Evolutionary conservation across 1,284 basidiomycete genomes (phyloP).

Genomic region (Stereum hirsutum): DNA sequence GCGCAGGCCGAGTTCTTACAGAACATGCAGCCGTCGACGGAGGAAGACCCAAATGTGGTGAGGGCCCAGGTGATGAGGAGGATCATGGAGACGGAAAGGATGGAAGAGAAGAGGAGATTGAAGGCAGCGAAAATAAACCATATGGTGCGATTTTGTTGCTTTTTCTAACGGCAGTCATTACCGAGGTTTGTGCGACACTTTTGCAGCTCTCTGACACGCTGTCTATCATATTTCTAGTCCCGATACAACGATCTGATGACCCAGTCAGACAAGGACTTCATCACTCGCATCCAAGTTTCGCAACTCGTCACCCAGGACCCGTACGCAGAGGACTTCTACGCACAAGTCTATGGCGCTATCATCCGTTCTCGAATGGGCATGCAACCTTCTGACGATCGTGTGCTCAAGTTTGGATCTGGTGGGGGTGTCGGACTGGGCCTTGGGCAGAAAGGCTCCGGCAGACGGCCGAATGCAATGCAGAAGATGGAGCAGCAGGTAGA

Average conservation of each 20-base stretch:
- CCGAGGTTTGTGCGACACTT: slow-evolving; percentile 1
- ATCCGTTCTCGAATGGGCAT: slow-evolving; percentile 71
- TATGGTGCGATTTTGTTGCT: slow-evolving; percentile 45
- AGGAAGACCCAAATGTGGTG: slow-evolving; percentile 60
- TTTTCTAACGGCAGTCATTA: background rate
- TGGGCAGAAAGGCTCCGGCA: slow-evolving; percentile 52
- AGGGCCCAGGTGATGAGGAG: slow-evolving; percentile 74
- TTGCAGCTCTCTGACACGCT: too few relatives aligned
- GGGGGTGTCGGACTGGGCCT: slow-evolving; percentile 78
- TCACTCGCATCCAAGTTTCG: slow-evolving; percentile 97
- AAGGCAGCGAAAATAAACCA: slow-evolving; percentile 81
- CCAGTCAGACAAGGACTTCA: slow-evolving; percentile 98
- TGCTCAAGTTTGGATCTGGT: slow-evolving; percentile 74
- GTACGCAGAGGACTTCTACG: slow-evolving; percentile 97
- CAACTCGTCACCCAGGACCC: slow-evolving; percentile 96
- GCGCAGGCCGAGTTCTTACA: slow-evolving; percentile 59
- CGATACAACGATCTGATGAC: slow-evolving; percentile 98
- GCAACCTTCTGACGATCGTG: slow-evolving; percentile 58
- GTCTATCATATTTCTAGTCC: slow-evolving; percentile 60
- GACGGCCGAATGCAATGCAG: slow-evolving; percentile 91
- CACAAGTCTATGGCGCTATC: slow-evolving; percentile 89
- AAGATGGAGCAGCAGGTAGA: slow-evolving; percentile 97
- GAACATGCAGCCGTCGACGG: slow-evolving; percentile 47
- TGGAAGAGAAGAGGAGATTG: slow-evolving; percentile 74
- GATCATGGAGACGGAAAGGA: slow-evolving; percentile 79